Evolutionary conservation across 371 early-diverging fungal genomes (phyloP).

Genomic region (Mucor racemosus): DNA sequence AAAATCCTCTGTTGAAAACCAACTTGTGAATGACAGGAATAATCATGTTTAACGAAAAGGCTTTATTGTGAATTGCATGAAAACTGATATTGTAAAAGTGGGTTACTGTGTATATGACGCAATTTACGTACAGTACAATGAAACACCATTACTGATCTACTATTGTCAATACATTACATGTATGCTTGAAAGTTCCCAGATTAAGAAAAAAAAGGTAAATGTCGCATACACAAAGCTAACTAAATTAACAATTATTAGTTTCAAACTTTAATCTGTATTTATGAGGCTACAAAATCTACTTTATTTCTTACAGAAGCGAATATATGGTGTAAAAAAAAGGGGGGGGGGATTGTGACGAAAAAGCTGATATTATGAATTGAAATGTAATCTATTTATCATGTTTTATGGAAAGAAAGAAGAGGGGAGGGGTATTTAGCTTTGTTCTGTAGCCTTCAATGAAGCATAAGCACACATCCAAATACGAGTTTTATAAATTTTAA

Average conservation of each 20-base stretch:
- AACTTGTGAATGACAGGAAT: no score
- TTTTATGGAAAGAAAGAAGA: neutral
- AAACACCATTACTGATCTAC: no score
- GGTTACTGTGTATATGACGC: no score
- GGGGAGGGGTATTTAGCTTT: neutral
- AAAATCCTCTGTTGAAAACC: no score
- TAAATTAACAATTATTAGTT: neutral
- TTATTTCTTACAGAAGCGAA: neutral
- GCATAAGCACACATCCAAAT: slow-evolving; percentile 91
- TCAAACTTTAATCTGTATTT: neutral
- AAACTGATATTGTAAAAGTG: no score
- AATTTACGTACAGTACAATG: no score
- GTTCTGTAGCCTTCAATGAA: neutral
- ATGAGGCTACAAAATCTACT: neutral
- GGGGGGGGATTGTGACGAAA: neutral
- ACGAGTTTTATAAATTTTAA: slow-evolving; percentile 98
- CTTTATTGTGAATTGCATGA: slow-evolving; percentile 14
- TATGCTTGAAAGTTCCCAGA: slow-evolving; percentile 67
- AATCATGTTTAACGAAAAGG: slow-evolving; percentile 45
- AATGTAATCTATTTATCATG: neutral
- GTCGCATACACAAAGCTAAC: neutral
- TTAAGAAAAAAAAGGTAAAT: neutral
- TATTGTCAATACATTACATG: no score
- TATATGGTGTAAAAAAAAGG: neutral
- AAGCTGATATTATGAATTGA: neutral